phyloP scores from a whole-genome alignment of 139 green algal genomes.

The Chlorella vulgaris region DNA sequence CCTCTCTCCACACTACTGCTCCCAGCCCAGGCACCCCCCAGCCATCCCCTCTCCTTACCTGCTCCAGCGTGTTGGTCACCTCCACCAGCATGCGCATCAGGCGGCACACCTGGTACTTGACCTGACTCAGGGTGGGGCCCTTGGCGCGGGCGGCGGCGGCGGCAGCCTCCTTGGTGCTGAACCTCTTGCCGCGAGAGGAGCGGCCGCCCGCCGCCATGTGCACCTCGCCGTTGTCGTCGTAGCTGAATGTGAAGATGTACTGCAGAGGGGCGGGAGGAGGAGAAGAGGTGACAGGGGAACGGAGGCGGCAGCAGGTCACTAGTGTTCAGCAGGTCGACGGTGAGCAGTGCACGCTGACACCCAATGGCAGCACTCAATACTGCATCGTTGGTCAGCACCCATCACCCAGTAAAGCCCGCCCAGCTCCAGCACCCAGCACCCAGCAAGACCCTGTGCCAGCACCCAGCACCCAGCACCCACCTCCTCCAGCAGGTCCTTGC shows the following conservation, averaged over 20 bases:
- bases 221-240: slow-evolving; percentile 50
- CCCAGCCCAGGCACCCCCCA: too few species aligned
- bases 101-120: slow-evolving; percentile 70
- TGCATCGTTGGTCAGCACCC: too few species aligned
- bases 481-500: slow-evolving; percentile 76
- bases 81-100: slow-evolving; percentile 83
- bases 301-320: too few species aligned
- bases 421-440: too few species aligned
- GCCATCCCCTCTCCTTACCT: slow-evolving; percentile 34
- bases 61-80: slow-evolving; percentile 73
- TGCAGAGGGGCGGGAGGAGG: slow-evolving; percentile 50
- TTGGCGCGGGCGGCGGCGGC: not conserved
- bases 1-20: too few species aligned
- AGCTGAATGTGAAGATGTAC: slow-evolving; percentile 81
- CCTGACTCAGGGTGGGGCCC: slow-evolving; percentile 23
- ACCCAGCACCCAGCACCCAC: slow-evolving; percentile 12
- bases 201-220: slow-evolving; percentile 11
- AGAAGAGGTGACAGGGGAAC: not conserved
- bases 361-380: not conserved
- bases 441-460: too few species aligned
- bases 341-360: not conserved
- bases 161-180: slow-evolving; percentile 5
- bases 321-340: too few species aligned
- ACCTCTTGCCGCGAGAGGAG: not conserved
- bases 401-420: too few species aligned